Base-by-base conservation (phyloP, 352 stramenopile genomes). In the Globisporangium abappressorium region DNA sequence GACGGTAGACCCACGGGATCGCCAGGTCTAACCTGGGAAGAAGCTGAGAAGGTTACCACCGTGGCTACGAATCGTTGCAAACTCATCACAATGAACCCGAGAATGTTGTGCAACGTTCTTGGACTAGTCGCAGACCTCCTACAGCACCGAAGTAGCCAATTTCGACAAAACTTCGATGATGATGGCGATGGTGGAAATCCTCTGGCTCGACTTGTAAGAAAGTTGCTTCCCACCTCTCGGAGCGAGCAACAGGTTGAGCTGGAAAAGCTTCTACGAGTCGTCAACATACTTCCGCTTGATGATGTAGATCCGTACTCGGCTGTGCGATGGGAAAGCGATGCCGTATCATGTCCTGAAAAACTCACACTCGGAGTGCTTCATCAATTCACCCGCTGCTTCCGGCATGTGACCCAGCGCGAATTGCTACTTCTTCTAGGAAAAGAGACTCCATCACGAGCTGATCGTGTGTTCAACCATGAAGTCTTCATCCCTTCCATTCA, bases 331-430 rank as follows among this genome's bases (percentile, higher is more conserved):
- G 41, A 64, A 18, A 18, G 47, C 9, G 24, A 51, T 41, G 41
- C 24, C 0, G 8, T 24, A 15, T 63, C 36, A 6, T 24, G 15
- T 63, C 11, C 30, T 49, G 41, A 33, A 7, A 15, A 5, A 4
- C 12, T 34, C 8, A 6, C 43, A n/a, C 30, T 66, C 9, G 33
- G 24, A 0, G 46, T 66, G 26, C 57, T 65, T 47, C 57, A 65
- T n/a, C 65, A 70, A 28, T 56, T 46, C 12, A 24, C 54, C n/a
- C 57, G 65, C 15, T 70, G 65, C 49, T 66, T 70, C 26, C 46
- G 20, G 3, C 24, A 49, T 28, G 26, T 46, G 14, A 34, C 33
- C 12, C 24, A 22, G 5, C 20, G 54, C 8, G 46, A 65, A 20
- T 30, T 65, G n/a, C 9, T 34, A 12, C 8, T 30, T 4, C 24